A percentile compares a stretch with the other conserved stretches of the same genome.
Evolutionary conservation across 495 filamentous ascomycete species (phyloP).

Genomic region (Tuber microsphaerosporum): DNA sequence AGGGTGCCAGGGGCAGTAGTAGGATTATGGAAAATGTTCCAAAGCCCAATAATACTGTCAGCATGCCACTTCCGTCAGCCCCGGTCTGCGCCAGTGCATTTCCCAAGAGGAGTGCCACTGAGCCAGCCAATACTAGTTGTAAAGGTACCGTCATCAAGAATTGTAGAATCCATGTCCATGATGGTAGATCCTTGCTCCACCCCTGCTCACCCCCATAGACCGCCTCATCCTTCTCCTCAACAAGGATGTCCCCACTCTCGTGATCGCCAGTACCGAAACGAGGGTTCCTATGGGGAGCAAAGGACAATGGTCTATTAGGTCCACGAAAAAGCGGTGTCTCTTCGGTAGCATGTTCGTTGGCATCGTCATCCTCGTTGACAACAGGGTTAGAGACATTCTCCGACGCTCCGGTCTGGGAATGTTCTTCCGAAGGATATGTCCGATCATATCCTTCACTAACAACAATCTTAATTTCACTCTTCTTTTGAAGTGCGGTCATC

Average conservation of each 20-base stretch:
- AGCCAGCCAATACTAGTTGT: slow-evolving; percentile 63
- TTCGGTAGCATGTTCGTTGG: slow-evolving; percentile 60
- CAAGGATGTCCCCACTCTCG: slow-evolving; percentile 40
- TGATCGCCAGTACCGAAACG: slow-evolving; percentile 36
- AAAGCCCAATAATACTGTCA: slow-evolving; percentile 62
- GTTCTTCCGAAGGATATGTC: slow-evolving; percentile 17
- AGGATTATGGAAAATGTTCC: slow-evolving; percentile 61
- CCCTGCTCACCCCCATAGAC: slow-evolving; percentile 73
- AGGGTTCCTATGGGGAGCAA: slow-evolving; percentile 58
- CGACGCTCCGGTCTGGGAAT: slow-evolving; percentile 15
- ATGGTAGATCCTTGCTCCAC: slow-evolving; percentile 72
- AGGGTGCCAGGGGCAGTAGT: slow-evolving; percentile 71
- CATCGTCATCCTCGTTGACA: slow-evolving; percentile 47
- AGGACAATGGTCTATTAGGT: slow-evolving; percentile 56
- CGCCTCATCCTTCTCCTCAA: slow-evolving; percentile 43
- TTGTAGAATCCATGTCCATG: slow-evolving; percentile 79
- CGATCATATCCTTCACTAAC: neutral
- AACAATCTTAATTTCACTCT: neutral
- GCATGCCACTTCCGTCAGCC: slow-evolving; percentile 61
- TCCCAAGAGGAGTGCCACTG: slow-evolving; percentile 66
- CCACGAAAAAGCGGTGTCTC: slow-evolving; percentile 68
- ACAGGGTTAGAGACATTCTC: slow-evolving; percentile 6
- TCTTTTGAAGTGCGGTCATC: slow-evolving; percentile 62
- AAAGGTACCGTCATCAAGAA: slow-evolving; percentile 75
- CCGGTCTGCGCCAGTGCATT: slow-evolving; percentile 71